These are phyloP conservation scores for Bromus sterilis DNA, from an alignment of 176 grass and related monocot genomes.

Conservation along the genomic window DNA sequence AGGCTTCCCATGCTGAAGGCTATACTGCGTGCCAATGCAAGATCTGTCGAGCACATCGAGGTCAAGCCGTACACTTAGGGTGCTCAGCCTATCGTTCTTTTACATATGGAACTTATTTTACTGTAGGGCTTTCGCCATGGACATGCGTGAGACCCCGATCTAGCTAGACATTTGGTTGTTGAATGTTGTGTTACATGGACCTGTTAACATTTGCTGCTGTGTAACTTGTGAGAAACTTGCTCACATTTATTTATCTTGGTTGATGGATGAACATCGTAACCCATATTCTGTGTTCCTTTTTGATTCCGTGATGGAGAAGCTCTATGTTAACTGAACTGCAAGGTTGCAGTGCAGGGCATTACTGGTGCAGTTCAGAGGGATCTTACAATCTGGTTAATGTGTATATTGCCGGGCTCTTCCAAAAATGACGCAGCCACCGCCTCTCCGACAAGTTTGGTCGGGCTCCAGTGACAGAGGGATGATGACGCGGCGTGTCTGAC, in stretches of 20 bases:
- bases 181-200: background rate
- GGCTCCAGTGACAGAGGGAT: too few relatives aligned
- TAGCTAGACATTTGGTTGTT: background rate
- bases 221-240: background rate
- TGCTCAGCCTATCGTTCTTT: background rate
- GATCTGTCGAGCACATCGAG: background rate
- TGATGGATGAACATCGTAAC: background rate
- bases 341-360: too few relatives aligned
- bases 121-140: background rate
- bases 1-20: background rate
- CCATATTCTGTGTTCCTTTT: background rate
- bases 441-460: too few relatives aligned
- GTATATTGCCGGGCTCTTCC: too few relatives aligned
- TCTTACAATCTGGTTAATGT: too few relatives aligned
- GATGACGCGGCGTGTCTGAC: too few relatives aligned
- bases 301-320: background rate
- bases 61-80: background rate
- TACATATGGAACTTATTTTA: background rate
- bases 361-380: too few relatives aligned
- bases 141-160: background rate
- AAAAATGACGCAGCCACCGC: too few relatives aligned
- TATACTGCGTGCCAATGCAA: background rate
- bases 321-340: background rate
- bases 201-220: background rate
- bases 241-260: background rate